Evolutionary conservation across 345 rosid species (phyloP).

Genomic region (Adansonia digitata): DNA sequence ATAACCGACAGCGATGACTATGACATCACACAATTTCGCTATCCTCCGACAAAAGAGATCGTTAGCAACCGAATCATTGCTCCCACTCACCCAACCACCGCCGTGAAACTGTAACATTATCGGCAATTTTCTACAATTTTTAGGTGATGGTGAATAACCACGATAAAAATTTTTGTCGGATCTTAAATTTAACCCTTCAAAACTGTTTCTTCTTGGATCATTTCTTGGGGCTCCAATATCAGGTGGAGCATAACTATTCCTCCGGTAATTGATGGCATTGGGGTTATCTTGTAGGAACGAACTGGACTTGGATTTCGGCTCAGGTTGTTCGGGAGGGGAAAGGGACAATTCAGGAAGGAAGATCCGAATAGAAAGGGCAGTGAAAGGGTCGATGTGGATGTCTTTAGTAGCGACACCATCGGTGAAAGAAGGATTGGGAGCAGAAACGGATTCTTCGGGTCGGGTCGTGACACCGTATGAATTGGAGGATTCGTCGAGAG

Average conservation of each 20-base stretch:
- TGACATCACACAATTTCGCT: slow-evolving; percentile 74
- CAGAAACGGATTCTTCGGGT: slow-evolving; percentile 68
- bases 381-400: slow-evolving; percentile 83
- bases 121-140: slow-evolving; percentile 49
- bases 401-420: slow-evolving; percentile 97
- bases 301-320: slow-evolving; percentile 23
- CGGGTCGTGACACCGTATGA: slow-evolving; percentile 71
- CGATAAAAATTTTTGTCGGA: slow-evolving; percentile 44
- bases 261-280: slow-evolving; percentile 13
- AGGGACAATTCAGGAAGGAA: slow-evolving; percentile 84
- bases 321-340: slow-evolving; percentile 44
- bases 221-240: slow-evolving; percentile 14
- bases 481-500: slow-evolving; percentile 39
- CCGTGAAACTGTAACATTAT: slow-evolving; percentile 90
- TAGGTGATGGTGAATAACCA: slow-evolving; percentile 59
- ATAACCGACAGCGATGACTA: slow-evolving; percentile 84
- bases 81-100: slow-evolving; percentile 95
- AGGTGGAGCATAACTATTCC: slow-evolving; percentile 49
- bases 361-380: slow-evolving; percentile 76
- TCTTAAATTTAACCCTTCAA: slow-evolving; percentile 35
- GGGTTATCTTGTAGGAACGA: slow-evolving; percentile 18
- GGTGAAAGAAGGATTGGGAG: slow-evolving; percentile 70
- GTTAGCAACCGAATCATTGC: slow-evolving; percentile 84
- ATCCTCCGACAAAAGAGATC: slow-evolving; percentile 77
- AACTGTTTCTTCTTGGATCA: slow-evolving; percentile 48